Evolutionary conservation across 352 stramenopile species (phyloP).

Genomic region (Globisporangium parvum): DNA sequence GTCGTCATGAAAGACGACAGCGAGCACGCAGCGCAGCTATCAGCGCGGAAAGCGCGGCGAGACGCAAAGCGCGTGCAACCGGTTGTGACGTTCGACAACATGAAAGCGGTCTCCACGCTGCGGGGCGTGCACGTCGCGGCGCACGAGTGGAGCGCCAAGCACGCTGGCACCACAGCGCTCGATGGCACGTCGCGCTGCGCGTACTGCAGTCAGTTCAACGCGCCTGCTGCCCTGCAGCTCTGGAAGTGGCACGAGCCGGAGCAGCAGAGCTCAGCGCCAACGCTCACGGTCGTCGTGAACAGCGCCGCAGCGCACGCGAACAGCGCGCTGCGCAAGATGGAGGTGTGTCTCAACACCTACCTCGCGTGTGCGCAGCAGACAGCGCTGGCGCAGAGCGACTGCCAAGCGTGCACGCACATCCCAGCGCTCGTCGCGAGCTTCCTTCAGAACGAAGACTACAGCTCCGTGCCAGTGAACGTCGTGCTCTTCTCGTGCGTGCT

Average conservation of each 20-base stretch:
- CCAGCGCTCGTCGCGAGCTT: constrained; percentile 14
- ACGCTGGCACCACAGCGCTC: not conserved
- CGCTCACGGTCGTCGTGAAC: constrained; percentile 15
- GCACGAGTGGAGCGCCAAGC: constrained; percentile 12
- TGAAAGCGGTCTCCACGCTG: constrained; percentile 11
- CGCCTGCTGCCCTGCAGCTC: constrained; percentile 3
- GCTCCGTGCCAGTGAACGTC: constrained; percentile 5
- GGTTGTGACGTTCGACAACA: constrained; percentile 5
- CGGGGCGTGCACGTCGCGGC: constrained; percentile 7
- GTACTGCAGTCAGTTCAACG: constrained; percentile 14
- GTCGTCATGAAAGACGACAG: constrained; percentile 10
- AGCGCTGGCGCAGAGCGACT: not conserved
- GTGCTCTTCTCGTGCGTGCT: constrained; percentile 7
- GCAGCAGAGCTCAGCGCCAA: not conserved
- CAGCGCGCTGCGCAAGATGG: constrained; percentile 2
- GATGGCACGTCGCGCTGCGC: constrained; percentile 5
- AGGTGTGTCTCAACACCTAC: constrained; percentile 14
- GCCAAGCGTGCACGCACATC: constrained; percentile 8
- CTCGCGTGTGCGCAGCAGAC: constrained; percentile 5
- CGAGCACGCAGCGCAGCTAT: not conserved
- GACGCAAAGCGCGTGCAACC: constrained; percentile 8
- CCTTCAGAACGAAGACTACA: constrained; percentile 14
- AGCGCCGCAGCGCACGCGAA: not conserved
- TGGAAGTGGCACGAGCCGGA: constrained; percentile 11
- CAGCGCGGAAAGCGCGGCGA: constrained; percentile 3